These are phyloP conservation scores for Mikania micrantha DNA, from an alignment of 129 eudicot genomes.

Conservation along the genomic window DNA sequence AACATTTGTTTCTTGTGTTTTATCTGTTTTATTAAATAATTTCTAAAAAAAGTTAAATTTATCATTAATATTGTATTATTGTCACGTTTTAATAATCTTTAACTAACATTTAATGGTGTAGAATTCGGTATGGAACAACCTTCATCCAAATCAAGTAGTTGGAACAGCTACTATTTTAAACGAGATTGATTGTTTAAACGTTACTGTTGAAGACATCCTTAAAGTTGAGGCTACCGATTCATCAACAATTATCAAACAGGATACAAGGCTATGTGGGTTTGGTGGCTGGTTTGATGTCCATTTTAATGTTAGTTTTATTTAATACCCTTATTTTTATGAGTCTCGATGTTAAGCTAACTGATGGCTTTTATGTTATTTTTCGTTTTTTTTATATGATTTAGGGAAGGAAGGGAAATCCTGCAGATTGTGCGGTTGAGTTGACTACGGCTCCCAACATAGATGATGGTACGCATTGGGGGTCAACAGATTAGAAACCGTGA, in stretches of 20 bases:
- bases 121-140: slow-evolving; percentile 92
- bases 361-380: no score
- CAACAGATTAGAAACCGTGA: slow-evolving; percentile 67
- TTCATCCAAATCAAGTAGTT: slow-evolving; percentile 84
- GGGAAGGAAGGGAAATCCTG: slow-evolving; percentile 77
- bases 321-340: neutral
- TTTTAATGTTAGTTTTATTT: slow-evolving; percentile 65
- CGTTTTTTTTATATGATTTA: slow-evolving; percentile 1
- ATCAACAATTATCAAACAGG: slow-evolving; percentile 51
- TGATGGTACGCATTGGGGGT: slow-evolving; percentile 88
- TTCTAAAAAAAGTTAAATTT: neutral
- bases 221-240: slow-evolving; percentile 45
- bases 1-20: neutral
- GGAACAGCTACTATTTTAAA: slow-evolving; percentile 63
- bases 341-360: neutral
- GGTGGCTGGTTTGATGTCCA: slow-evolving; percentile 99
- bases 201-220: slow-evolving; percentile 67
- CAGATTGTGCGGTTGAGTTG: slow-evolving; percentile 68
- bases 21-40: neutral
- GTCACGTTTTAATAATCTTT: neutral
- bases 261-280: slow-evolving; percentile 69
- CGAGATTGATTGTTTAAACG: slow-evolving; percentile 87
- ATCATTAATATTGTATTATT: neutral
- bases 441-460: slow-evolving; percentile 78
- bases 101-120: slow-evolving; percentile 32